Evolutionary conservation across 306 rosid genomes (phyloP).

Genomic region (Elaeagnus macrophylla): DNA sequence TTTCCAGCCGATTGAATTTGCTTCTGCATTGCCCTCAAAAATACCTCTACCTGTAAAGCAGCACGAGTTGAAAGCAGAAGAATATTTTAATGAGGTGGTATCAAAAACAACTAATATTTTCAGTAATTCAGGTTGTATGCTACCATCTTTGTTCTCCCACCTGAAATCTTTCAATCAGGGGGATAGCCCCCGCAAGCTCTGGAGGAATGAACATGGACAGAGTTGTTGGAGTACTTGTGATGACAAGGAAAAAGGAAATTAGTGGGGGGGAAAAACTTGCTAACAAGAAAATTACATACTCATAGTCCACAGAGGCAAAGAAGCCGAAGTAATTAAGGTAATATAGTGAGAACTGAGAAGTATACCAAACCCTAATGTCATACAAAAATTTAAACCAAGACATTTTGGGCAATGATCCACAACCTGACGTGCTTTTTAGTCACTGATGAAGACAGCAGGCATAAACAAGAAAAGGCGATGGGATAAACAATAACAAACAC

Average conservation of each 20-base stretch:
- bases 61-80: slow-evolving; percentile 10
- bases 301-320: not conserved
- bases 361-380: no score
- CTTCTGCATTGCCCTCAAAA: slow-evolving; percentile 80
- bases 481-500: not conserved
- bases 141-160: slow-evolving; percentile 20
- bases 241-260: slow-evolving; percentile 7
- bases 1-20: slow-evolving; percentile 94
- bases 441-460: not conserved
- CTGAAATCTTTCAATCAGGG: slow-evolving; percentile 82
- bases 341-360: no score
- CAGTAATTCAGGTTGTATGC: slow-evolving; percentile 1
- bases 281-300: not conserved
- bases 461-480: not conserved
- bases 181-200: slow-evolving; percentile 87
- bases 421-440: not conserved
- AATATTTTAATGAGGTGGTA: not conserved
- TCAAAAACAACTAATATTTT: not conserved
- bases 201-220: slow-evolving; percentile 65
- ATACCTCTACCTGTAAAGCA: slow-evolving; percentile 68
- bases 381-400: no score
- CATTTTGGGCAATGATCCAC: not conserved
- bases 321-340: no score
- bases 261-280: not conserved
- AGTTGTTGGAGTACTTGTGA: slow-evolving; percentile 64